Evolutionary conservation across 306 rosid species (phyloP).

Genomic region (Acmispon strigosus): DNA sequence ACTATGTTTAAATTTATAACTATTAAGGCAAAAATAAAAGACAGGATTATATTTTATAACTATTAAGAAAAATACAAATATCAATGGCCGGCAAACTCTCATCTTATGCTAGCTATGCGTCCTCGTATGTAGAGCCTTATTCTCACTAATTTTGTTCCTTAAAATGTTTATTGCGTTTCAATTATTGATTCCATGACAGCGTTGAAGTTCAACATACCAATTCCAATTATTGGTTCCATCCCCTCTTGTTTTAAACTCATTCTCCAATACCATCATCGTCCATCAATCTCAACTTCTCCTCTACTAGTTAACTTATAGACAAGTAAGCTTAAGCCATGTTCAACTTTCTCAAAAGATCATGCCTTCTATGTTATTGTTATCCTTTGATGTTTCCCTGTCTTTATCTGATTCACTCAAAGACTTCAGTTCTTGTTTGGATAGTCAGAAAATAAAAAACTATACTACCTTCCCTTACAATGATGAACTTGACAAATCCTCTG

Average conservation of each 20-base stretch:
- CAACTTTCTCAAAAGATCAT: background rate
- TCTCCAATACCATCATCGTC: constrained; percentile 23
- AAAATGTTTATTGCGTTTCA: background rate
- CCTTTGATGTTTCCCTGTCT: constrained; percentile 8
- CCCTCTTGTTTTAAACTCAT: constrained; percentile 34
- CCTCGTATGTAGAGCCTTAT: background rate
- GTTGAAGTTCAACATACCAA: constrained; percentile 10
- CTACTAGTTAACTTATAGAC: constrained; percentile 4
- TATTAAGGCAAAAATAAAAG: background rate
- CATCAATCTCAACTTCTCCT: constrained; percentile 16
- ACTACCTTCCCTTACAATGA: constrained; percentile 34
- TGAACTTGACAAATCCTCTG: constrained; percentile 13
- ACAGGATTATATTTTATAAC: background rate
- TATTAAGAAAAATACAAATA: background rate
- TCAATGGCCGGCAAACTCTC: constrained; percentile 28
- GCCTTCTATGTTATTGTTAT: background rate
- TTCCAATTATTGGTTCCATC: constrained; percentile 18
- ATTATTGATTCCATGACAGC: background rate
- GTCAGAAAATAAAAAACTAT: constrained; percentile 47
- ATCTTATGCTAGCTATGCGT: constrained; percentile 14
- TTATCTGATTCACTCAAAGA: constrained; percentile 17
- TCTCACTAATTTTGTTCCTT: background rate
- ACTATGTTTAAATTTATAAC: background rate
- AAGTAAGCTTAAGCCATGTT: constrained; percentile 22
- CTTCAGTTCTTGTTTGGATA: constrained; percentile 45